Evolutionary conservation across 495 filamentous ascomycete genomes (phyloP), one percentile per base, ranked within the genome.

Genomic region (Letharia columbiana): DNA sequence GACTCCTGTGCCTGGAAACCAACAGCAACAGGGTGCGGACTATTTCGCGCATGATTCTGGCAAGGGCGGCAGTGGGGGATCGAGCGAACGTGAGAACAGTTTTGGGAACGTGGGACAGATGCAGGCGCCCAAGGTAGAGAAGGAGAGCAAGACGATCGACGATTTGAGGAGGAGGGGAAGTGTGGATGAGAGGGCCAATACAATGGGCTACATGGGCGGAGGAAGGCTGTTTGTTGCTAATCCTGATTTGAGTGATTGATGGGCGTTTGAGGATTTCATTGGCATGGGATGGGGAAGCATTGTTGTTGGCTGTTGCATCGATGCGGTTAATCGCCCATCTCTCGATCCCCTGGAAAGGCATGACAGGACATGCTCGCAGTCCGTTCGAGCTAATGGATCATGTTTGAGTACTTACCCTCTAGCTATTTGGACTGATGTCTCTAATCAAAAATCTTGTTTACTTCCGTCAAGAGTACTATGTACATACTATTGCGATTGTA

Each of bases 221-320:
- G 90, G 87, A 28, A 84, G 92, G 63, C 77, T 98, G 64, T 97
- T 91, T 70, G 92, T 98, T 71, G 95, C 95, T 28, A 98, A 98
- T 75, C 94, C 94, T 33, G 94, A 98, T 74, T 72, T 82, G 59
- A 87, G 84, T 73, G 86, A 89, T 75, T 88, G 76, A 77, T 35
- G 47, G 54, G 28, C 41, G 23, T n/a, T 50, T 66, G 59, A 28
- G 28, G 7, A 35, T 10, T 10, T 40, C 4, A 42, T 59, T 49
- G 50, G 63, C 49, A 61, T 66, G 65, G 39, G 11, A 59, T 50
- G 57, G 56, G 40, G 39, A 23, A 28, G 64, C 64, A 50, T 66
- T 56, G 47, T 47, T 62, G 37, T 8, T 39, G 37, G 23, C 23
- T 39, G 8, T 20, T 52, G 64, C 59, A 66, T 62, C 54, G 54